Evolutionary conservation across 2,329 filamentous ascomycete genomes (phyloP), one percentile per base, ranked within the genome.

Genomic region (Fusarium staphyleae): DNA sequence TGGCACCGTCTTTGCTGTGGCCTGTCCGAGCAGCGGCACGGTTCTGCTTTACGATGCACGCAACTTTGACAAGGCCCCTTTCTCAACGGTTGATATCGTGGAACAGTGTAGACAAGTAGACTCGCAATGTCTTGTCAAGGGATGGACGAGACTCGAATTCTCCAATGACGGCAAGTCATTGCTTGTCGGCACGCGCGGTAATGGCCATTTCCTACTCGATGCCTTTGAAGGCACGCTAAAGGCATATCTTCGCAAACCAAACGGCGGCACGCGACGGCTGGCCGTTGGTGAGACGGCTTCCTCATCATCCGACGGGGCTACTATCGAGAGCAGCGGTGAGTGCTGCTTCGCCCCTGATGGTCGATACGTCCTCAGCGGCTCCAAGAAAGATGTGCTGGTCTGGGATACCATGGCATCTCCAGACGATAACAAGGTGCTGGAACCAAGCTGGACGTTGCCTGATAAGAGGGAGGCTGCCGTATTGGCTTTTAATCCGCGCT

Each of bases 81-180:
- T 99, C 68, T 83, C 87, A 10, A 89, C 84, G 8, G 95, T 98
- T 67, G 93, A 98, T 68, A 78, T 98, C 13, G 75, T 86, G 18
- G 84, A 87, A 49, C 75, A 79, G 43, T 77, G 78, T 37, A 70
- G 76, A 68, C 54, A 75, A 68, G 66, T 78, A 43, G 77, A 83
- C 59, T 73, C 79, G 5, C 82, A 87, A 40, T 86, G 89, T 44
- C 74, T 82, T 1, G 77, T 84, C 55, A 82, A 81, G 45, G 87
- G 87, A 10, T 99, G 95, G 95, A 95, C 90, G 2, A 92, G 89
- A 65, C 81, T 99, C 34, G 92, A 96, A 67, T 98, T 99, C 71
- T 95, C 91, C 52, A 99, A 99, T 67, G 95, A 99, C 68, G 95
- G 95, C 14, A 96, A 96, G 69, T 85, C 85, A 55, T 75, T 99